These are phyloP conservation scores for Citrus mangshanensis DNA, from an alignment of 345 rosid species.

Conservation along the genomic window DNA sequence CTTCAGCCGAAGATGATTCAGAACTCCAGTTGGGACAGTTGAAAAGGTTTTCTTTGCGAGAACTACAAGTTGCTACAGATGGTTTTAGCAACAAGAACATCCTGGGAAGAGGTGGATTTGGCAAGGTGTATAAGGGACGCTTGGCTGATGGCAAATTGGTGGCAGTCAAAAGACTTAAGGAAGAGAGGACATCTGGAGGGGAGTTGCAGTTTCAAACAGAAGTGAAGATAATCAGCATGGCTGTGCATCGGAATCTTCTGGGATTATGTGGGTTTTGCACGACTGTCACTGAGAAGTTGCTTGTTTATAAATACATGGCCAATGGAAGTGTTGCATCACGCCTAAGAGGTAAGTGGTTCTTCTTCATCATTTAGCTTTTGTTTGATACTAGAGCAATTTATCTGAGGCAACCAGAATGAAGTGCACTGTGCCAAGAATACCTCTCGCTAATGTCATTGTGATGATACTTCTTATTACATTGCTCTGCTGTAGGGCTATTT, in stretches of 20 bases:
- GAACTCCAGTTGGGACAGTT: conserved; percentile 13
- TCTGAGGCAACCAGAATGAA: not conserved
- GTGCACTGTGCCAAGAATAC: not conserved
- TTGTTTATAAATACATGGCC: conserved; percentile 25
- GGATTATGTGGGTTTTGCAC: conserved; percentile 12
- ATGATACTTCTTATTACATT: too few relatives aligned
- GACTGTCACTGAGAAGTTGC: conserved; percentile 19
- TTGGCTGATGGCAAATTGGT: conserved; percentile 24
- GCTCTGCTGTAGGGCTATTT: too few relatives aligned
- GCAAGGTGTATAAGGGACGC: conserved; percentile 26
- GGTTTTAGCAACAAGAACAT: conserved; percentile 27
- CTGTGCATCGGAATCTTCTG: too few relatives aligned
- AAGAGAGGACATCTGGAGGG: not conserved
- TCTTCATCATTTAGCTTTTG: not conserved
- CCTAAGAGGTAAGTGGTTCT: conserved; percentile 10
- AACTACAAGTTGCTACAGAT: conserved; percentile 23
- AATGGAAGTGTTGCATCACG: conserved; percentile 26
- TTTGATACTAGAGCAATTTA: not conserved
- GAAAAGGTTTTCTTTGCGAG: conserved; percentile 21
- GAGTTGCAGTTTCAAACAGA: too few relatives aligned
- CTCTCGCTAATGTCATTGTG: too few relatives aligned
- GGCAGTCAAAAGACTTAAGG: conserved; percentile 28
- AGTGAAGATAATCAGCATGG: too few relatives aligned
- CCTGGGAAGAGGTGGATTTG: conserved; percentile 27
- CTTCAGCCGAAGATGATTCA: too few relatives aligned